Evolutionary conservation across 192 early-diverging fungal genomes (phyloP), one percentile per base, ranked within the genome.

Genomic region (Rhizophlyctis rosea): DNA sequence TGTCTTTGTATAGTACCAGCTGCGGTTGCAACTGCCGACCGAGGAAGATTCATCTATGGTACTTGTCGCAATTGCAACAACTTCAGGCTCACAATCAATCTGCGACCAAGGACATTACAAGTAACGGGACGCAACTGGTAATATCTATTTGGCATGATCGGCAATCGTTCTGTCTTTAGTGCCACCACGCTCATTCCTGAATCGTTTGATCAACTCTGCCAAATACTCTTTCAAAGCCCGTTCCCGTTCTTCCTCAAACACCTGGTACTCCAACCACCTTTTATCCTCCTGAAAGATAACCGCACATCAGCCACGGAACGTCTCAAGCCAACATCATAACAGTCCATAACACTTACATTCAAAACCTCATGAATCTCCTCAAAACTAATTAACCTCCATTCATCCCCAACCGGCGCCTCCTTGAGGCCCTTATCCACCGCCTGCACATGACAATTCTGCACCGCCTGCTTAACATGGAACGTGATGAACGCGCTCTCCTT

Each of bases 401-500:
- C 77, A 4, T 72, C 81, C 13, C 76, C 81, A 34, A 68, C 77
- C 16, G 50, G 62, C 25, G 78, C 57, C 56, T 77, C 77, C 53
- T 47, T 67, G 34, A 61, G 25, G 3, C 69, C 69, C 59, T 77
- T 68, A 11, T 78, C 76, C 1, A 72, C 48, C 14, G 72, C 69
- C 21, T 58, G 29, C 23, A 61, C 75, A 5, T 65, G 58, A n/a
- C 32, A 23, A 27, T 64, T 69, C 47, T 55, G 63, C 23, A 79
- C 77, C 25, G 76, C 75, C 57, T 69, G 68, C 33, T 75, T 65
- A 34, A 81, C 69, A 14, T 82, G 72, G 69, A 82, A 83, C 59
- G 69, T 63, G 2, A 84, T 39, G 67, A 84, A 84, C 24, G 73
- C 66, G 62, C 83, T 84, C 61, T 84, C 81, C 50, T 44, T 34